Base-by-base conservation (phyloP, 805 yeast species). In the Schizosaccharomyces octosporus region DNA sequence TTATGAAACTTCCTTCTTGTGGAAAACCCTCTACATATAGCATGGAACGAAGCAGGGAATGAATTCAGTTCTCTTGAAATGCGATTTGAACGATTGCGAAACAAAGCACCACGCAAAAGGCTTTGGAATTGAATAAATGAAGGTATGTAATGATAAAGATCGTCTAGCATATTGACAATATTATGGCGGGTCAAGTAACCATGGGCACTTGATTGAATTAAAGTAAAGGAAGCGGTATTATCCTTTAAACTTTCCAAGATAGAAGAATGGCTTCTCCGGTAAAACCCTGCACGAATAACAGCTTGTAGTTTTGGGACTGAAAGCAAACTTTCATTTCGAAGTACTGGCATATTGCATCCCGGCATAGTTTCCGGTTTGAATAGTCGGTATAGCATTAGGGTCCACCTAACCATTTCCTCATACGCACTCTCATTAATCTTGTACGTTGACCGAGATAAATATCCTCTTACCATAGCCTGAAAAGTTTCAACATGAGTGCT, bases 111-210 rank as follows among this genome's bases (percentile, higher is more conserved):
- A 7, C 76, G 70, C 15, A 66, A 62, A 2, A 73, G 65, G 5
- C 81, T 70, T 67, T 79, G 82, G 5, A 80, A 64, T 41, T 68
- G 65, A 15, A 66, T 63, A 3, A 77, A n/a, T 5, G 32, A 41
- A 11, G 45, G 55, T 5, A 43, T 27, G 57, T 62, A 11, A 48
- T 58, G 6, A 76, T 67, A 70, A 6, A 68, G 67, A 4, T 62
- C 66, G 48, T 67, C 71, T 17, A 72, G 68, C 31, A 67, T 69
- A 60, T 64, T 63, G 6, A 66, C 67, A 64, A 69, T 66, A 7
- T 36, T 17, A 55, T 63, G 36, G 48, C 48, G 60, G 48, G 51
- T 59, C 19, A 64, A 54, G 54, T n/a, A 61, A 24, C 51, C 42
- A 15, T 64, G 58, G 5, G 61, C 45, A 17, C 36, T 7, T 7